Evolutionary conservation across 495 filamentous ascomycete species (phyloP).

Genomic region (Zalerion maritima): DNA sequence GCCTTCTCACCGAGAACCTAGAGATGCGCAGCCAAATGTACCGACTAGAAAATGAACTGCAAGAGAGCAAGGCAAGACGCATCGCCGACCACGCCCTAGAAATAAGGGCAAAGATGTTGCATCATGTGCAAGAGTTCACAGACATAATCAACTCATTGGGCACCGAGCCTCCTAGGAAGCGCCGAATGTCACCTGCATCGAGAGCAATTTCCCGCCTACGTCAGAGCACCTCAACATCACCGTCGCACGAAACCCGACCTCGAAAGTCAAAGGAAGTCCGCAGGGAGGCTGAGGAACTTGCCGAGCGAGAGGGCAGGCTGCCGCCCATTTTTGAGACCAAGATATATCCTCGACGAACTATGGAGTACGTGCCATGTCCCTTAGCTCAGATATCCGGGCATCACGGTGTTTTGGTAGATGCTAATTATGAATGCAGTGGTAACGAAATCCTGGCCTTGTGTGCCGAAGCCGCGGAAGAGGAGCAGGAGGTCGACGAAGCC

Average conservation of each 20-base stretch:
- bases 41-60: conserved; percentile 51
- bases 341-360: conserved; percentile 52
- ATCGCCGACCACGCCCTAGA: conserved; percentile 48
- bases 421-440: conserved; percentile 19
- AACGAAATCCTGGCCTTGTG: conserved; percentile 35
- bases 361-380: conserved; percentile 56
- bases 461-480: conserved; percentile 32
- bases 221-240: conserved; percentile 15
- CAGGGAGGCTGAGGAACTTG: conserved; percentile 37
- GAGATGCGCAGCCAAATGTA: conserved; percentile 65
- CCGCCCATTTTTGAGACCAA: conserved; percentile 79
- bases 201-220: conserved; percentile 3
- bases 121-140: conserved; percentile 51
- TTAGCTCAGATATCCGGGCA: not conserved
- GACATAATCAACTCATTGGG: conserved; percentile 50
- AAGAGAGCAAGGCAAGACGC: conserved; percentile 29
- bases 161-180: conserved; percentile 28
- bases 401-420: not conserved
- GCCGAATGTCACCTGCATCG: conserved; percentile 15
- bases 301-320: conserved; percentile 49
- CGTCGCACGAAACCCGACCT: conserved; percentile 21
- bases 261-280: conserved; percentile 30
- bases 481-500: no score
- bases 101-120: conserved; percentile 55
- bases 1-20: conserved; percentile 76